A percentile compares a stretch with the other conserved stretches of the same genome.
phyloP scores from a whole-genome alignment of 495 filamentous ascomycete genomes.

The Trichoderma erinaceum region DNA sequence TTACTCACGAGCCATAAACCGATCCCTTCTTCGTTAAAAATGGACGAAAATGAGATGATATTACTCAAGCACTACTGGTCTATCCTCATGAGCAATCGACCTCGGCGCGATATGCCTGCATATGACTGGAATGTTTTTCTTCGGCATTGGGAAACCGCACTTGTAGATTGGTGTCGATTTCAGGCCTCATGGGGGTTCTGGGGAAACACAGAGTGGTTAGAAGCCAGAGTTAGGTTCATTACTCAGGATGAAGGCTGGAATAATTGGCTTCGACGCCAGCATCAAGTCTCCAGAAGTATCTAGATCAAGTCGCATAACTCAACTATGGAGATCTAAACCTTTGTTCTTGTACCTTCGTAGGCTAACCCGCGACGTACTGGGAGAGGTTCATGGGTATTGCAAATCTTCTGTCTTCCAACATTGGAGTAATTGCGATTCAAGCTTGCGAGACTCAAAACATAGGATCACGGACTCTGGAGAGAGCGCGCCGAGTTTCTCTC shows the following conservation, averaged over 20 bases:
- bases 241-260: slow-evolving; percentile 23
- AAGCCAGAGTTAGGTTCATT: slow-evolving; percentile 29
- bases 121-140: slow-evolving; percentile 37
- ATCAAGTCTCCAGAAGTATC: neutral
- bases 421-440: too few species aligned
- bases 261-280: slow-evolving; percentile 17
- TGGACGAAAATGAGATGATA: slow-evolving; percentile 29
- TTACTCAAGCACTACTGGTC: slow-evolving; percentile 33
- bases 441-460: too few species aligned
- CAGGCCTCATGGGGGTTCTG: slow-evolving; percentile 45
- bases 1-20: slow-evolving; percentile 21
- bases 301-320: neutral
- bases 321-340: too few species aligned
- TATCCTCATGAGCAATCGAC: neutral
- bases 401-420: too few species aligned
- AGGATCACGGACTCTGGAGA: too few species aligned
- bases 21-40: slow-evolving; percentile 21
- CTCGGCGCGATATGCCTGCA: slow-evolving; percentile 12
- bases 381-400: too few species aligned
- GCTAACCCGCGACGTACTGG: too few species aligned
- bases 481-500: too few species aligned
- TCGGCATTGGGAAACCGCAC: slow-evolving; percentile 39
- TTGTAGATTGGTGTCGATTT: slow-evolving; percentile 45
- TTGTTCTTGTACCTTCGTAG: too few species aligned
- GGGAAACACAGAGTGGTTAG: slow-evolving; percentile 42